phyloP scores from a whole-genome alignment of 108 stramenopile genomes.

The Skeletonema marinoi region DNA sequence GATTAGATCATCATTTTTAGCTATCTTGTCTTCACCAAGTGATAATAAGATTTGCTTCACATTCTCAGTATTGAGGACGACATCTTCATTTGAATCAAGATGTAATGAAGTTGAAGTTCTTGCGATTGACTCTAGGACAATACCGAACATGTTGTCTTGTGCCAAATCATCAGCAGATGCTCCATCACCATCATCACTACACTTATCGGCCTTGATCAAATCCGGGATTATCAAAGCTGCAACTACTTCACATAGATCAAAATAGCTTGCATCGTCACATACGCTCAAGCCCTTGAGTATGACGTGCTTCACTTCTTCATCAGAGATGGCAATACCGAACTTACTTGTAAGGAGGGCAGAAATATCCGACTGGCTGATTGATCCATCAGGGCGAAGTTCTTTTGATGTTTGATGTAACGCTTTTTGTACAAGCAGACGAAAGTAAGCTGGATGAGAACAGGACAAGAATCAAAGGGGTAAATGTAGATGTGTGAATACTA shows the following conservation, averaged over 20 bases:
- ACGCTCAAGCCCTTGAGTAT: conserved; percentile 9
- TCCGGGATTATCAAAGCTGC: conserved; percentile 6
- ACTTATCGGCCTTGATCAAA: not conserved
- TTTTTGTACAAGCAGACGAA: not conserved
- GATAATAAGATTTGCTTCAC: not conserved
- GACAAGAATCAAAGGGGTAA: not conserved
- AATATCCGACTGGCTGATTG: not conserved
- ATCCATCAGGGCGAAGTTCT: conserved; percentile 1
- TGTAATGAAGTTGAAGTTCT: not conserved
- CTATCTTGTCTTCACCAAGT: conserved; percentile 9
- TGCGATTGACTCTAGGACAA: conserved; percentile 3
- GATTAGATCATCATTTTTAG: conserved; percentile 4
- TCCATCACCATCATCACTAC: not conserved
- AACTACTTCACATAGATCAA: conserved; percentile 10
- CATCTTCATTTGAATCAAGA: not conserved
- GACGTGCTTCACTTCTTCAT: not conserved
- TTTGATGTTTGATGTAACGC: conserved; percentile 5
- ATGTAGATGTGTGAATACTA: not conserved
- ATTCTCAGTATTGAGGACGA: not conserved
- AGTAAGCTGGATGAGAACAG: not conserved
- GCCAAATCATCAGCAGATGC: not conserved
- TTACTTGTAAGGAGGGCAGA: not conserved
- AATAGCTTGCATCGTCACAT: conserved; percentile 4
- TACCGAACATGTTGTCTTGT: not conserved
- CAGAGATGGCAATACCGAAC: conserved; percentile 2